phyloP scores from a whole-genome alignment of 768 basidiomycete genomes.

The Suillus subluteus region DNA sequence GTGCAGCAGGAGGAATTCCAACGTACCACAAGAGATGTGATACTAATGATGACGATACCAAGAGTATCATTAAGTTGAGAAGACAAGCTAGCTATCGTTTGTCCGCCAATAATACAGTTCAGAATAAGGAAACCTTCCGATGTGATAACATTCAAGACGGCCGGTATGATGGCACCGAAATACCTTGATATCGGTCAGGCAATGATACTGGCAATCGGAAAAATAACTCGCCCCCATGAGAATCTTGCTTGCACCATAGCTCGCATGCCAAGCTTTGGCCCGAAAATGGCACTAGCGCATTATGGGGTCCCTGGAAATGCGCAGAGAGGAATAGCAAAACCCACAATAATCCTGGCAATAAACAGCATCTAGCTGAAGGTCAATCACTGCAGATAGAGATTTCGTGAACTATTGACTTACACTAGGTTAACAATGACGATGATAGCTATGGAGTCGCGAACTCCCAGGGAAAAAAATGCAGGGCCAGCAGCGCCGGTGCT shows the following conservation, averaged over 20 bases:
- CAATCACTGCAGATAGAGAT: not conserved
- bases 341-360: not conserved
- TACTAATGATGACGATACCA: not conserved
- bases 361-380: not conserved
- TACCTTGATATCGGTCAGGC: not conserved
- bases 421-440: not conserved
- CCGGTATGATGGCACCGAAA: not conserved
- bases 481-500: not conserved
- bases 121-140: not conserved
- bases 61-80: not conserved
- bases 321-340: not conserved
- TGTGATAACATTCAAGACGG: not conserved
- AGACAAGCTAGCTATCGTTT: constrained; percentile 1
- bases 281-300: not conserved
- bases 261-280: not conserved
- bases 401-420: not conserved
- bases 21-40: not conserved
- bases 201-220: not conserved
- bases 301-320: not conserved
- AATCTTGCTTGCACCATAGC: constrained; percentile 1
- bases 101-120: not conserved
- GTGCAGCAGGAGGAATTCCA: not conserved
- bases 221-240: not conserved
- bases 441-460: not conserved
- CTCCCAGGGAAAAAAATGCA: not conserved